phyloP scores from a whole-genome alignment of 257 asterid species.

The Solanum rostratum region DNA sequence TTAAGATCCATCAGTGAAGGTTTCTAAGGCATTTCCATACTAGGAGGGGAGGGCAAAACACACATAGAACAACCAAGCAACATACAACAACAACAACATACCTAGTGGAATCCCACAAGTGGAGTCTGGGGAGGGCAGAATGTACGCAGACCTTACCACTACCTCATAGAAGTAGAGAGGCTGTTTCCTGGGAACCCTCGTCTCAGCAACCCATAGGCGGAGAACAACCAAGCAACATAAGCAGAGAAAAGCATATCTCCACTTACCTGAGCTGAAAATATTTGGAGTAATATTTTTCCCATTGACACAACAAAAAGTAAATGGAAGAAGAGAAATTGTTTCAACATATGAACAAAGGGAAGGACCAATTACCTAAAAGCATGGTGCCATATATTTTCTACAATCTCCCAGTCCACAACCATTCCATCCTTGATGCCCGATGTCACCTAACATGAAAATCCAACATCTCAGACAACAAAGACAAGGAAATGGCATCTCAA shows the following conservation, averaged over 20 bases:
- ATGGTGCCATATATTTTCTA: conserved; percentile 94
- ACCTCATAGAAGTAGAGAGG: too few relatives aligned
- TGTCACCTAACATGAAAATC: conserved; percentile 40
- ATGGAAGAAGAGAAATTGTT: not conserved
- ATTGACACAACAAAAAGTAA: not conserved
- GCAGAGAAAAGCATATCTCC: not conserved
- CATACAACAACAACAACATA: too few relatives aligned
- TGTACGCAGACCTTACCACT: too few relatives aligned
- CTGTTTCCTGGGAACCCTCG: too few relatives aligned
- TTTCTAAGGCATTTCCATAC: not conserved
- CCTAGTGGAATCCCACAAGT: too few relatives aligned
- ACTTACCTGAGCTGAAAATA: not conserved
- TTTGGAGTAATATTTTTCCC: not conserved
- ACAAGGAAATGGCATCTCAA: not conserved
- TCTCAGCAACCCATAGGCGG: too few relatives aligned
- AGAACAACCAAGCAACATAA: not conserved
- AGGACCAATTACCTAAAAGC: conserved; percentile 56
- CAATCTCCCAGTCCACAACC: conserved; percentile 91
- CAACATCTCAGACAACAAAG: not conserved
- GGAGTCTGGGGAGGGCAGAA: too few relatives aligned
- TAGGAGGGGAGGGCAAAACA: not conserved
- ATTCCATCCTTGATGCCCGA: conserved; percentile 88
- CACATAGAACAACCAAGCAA: not conserved
- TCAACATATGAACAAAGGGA: not conserved
- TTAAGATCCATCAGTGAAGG: not conserved